Evolutionary conservation across 768 basidiomycete species (phyloP), one percentile per base, ranked within the genome.

Genomic region (Lyophyllum semitale): DNA sequence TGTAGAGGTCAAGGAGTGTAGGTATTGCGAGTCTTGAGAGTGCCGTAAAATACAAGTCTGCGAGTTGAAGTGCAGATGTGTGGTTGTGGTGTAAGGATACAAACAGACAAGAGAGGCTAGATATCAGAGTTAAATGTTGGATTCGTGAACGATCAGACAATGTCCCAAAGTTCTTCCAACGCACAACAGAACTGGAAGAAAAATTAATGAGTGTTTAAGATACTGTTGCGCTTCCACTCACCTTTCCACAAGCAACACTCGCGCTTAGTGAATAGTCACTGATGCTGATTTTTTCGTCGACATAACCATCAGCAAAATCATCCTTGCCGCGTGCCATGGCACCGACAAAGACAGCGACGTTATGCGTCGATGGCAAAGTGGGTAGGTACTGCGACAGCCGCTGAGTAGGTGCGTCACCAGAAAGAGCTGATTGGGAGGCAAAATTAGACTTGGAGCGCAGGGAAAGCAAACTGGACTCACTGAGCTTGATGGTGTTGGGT

Each of bases 281-380:
- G 72, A 99, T 93, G 59, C 92, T 86, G 63, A 98, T 94, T 76
- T 99, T 99, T 73, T 96, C 88, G 67, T 99, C 97, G 0, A 98
- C 91, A 61, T 91, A 77, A 22, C 84, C 89, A 72, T 99, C 97
- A 13, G 97, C 97, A 75, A 99, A 99, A 74, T 96, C 93, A 62
- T 99, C 97, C 48, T 83, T 86, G 11, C 96, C 96, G 54, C 96
- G 81, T 6, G 96, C 96, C 96, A 99, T 99, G 20, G 96, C 97
- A 46, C 96, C 96, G 53, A 99, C 95, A 63, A 98, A 97, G 51
- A 99, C 91, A 17, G 93, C 95, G 51, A 99, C 76, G 33, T 89
- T 88, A 64, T 98, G 93, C 4, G 92, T 91, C 51, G 88, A 81
- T 0, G 95, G 95, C 6, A 98, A 73, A 0, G 87, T 91, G 0